A percentile compares a stretch with the other conserved stretches of the same genome.
Evolutionary conservation across 2,329 filamentous ascomycete genomes (phyloP).

Genomic region (Fusarium ambrosium): DNA sequence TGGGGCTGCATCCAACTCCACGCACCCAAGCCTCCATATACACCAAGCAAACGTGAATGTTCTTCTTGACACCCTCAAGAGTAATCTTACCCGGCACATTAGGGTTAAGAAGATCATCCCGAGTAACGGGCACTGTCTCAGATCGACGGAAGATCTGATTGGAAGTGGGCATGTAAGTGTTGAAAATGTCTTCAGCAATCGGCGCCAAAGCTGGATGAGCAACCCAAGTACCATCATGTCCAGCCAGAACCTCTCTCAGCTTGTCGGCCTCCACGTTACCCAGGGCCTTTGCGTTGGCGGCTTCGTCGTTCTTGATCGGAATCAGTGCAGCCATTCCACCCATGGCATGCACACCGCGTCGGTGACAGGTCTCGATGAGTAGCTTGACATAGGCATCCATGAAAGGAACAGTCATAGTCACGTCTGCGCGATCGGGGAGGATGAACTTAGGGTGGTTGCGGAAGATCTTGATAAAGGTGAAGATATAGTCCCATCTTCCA

Average conservation of each 20-base stretch:
- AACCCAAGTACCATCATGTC: constrained; percentile 97
- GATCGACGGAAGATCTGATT: constrained; percentile 94
- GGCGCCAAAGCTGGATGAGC: constrained; percentile 91
- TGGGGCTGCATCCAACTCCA: constrained; percentile 96
- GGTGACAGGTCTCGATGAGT: constrained; percentile 98
- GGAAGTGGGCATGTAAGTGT: constrained; percentile 97
- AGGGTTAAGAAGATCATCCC: constrained; percentile 96
- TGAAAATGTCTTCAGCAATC: constrained; percentile 94
- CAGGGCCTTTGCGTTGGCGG: constrained; percentile 95
- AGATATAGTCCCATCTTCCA: constrained; percentile 99
- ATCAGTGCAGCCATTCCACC: constrained; percentile 99
- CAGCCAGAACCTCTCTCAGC: constrained; percentile 92
- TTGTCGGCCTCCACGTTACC: constrained; percentile 93
- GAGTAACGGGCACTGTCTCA: constrained; percentile 87
- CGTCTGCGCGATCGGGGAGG: constrained; percentile 89
- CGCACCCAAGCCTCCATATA: constrained; percentile 99
- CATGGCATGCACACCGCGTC: constrained; percentile 98
- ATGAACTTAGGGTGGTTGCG: constrained; percentile 93
- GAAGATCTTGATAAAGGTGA: constrained; percentile 99
- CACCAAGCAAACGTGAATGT: constrained; percentile 93
- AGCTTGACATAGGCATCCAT: constrained; percentile 98
- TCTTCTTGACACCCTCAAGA: constrained; percentile 96
- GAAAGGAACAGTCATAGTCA: constrained; percentile 98
- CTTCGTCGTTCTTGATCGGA: constrained; percentile 94
- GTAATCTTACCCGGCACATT: constrained; percentile 94